These are phyloP conservation scores for Boletus insuetus DNA, from an alignment of 768 basidiomycete species.

Conservation along the genomic window DNA sequence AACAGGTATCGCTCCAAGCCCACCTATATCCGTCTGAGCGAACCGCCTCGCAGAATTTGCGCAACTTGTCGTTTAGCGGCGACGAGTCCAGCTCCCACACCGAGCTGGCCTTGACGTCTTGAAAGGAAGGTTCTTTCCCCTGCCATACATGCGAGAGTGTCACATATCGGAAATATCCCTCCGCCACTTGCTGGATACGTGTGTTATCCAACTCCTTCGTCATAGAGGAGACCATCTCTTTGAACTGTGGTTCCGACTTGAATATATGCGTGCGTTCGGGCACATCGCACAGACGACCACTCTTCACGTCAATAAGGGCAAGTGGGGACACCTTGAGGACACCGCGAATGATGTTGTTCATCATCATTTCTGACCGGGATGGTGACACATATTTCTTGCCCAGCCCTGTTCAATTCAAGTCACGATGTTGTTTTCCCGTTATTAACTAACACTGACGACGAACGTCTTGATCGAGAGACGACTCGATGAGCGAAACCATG, in stretches of 20 bases:
- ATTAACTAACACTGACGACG: neutral
- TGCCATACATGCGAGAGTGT: constrained; percentile 15
- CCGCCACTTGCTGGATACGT: neutral
- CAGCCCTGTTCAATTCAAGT: neutral
- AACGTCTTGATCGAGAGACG: neutral
- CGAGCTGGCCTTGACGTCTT: constrained; percentile 2
- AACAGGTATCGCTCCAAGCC: constrained; percentile 14
- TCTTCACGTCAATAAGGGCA: neutral
- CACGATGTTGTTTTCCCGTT: too few relatives aligned
- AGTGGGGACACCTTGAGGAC: neutral
- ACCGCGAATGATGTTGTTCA: neutral
- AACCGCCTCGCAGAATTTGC: constrained; percentile 7
- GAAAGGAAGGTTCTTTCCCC: constrained; percentile 8
- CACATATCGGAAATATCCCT: constrained; percentile 7
- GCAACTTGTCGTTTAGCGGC: neutral
- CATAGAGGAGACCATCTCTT: constrained; percentile 9
- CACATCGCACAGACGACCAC: neutral
- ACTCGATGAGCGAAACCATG: neutral
- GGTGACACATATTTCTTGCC: neutral
- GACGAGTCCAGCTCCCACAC: constrained; percentile 7
- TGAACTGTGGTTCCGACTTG: neutral
- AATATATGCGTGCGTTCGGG: neutral
- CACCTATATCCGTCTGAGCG: constrained; percentile 9
- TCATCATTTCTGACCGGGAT: neutral
- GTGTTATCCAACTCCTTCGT: neutral